Base-by-base conservation (phyloP, 2,329 filamentous ascomycete genomes). In the Aphanocladium album region DNA sequence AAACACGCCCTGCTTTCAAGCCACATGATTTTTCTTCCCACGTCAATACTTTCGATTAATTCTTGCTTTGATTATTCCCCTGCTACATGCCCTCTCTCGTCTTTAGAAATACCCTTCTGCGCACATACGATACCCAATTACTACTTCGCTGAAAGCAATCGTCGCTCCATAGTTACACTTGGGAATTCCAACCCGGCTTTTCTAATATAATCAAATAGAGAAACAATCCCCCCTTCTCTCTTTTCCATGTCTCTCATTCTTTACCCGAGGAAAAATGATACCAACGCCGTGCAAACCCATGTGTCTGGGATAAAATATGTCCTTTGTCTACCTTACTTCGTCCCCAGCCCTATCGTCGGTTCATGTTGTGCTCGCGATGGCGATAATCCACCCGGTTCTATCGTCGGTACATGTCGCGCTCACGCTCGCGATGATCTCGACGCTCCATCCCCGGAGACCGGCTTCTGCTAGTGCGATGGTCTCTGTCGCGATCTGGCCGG, bases 391-490 rank as follows among this genome's bases (percentile, higher is more conserved):
- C 39, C 25, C 33, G 27, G n/a, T 33, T 57, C 41, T 50, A 62
- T 43, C 60, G 55, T 33, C 61, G 56, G 39, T 62, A 57, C 71
- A 62, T 60, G 45, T 62, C 69, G 3, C 68, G 65, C 7, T 70
- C 65, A 21, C 72, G 50, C 9, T 64, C 63, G 21, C 63, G 66
- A 47, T 71, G 65, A 16, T 70, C 65, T 50, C 68, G 64, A 33
- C 59, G 43, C 23, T 61, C 59, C 46, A 58, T 49, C 17, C 49
- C 56, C 5, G 61, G 61, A 41, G 56, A 60, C 21, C 61, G 14
- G 16, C 61, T 62, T 16, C 17, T 72, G 70, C 39, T 77, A 72
- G 35, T 74, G 61, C 76, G 70, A 37, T 66, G 62, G 51, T 67
- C 64, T 45, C 61, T 58, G 3, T 54, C 67, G 37, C 72, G 66